These are phyloP conservation scores for Avena eriantha DNA, from an alignment of 176 grass and related monocot species.

Conservation along the genomic window DNA sequence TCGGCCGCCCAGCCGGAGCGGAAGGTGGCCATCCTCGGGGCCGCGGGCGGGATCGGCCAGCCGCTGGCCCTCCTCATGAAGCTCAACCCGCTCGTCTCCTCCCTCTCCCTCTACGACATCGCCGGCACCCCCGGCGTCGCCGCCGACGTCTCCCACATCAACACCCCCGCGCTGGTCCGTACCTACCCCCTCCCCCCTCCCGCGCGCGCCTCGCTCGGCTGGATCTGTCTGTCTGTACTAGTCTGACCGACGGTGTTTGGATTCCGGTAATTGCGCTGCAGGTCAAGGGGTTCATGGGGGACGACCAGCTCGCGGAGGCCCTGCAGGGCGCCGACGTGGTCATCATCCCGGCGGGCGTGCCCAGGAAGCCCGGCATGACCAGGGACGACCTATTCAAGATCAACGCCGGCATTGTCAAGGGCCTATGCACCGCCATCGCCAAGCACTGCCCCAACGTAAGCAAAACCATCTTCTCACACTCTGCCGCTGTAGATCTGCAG, in stretches of 20 bases:
- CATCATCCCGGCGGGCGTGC: constrained; percentile 72
- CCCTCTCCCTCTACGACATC: constrained; percentile 74
- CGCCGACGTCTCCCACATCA: constrained; percentile 74
- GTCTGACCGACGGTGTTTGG: not conserved
- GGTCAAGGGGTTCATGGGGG: constrained; percentile 58
- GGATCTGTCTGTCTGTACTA: not conserved
- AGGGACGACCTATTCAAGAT: constrained; percentile 86
- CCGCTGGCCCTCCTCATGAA: constrained; percentile 74
- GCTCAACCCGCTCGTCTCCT: constrained; percentile 72
- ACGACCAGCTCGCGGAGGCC: constrained; percentile 60
- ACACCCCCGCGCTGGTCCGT: constrained; percentile 63
- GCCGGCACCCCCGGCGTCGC: constrained; percentile 70
- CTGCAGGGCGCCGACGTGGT: constrained; percentile 64
- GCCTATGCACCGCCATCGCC: constrained; percentile 59
- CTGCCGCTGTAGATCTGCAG: constrained; percentile 26
- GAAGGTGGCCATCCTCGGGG: constrained; percentile 76
- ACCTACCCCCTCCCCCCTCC: not conserved
- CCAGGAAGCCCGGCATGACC: constrained; percentile 81
- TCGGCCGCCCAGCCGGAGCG: constrained; percentile 40
- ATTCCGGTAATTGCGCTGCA: constrained; percentile 4
- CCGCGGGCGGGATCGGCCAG: constrained; percentile 76
- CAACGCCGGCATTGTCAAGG: constrained; percentile 76
- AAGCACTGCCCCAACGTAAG: constrained; percentile 73
- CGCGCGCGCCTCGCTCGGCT: not conserved
- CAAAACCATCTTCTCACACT: not conserved